Evolutionary conservation across 768 basidiomycete species (phyloP), one percentile per base, ranked within the genome.

Genomic region (Amanita rimosa): DNA sequence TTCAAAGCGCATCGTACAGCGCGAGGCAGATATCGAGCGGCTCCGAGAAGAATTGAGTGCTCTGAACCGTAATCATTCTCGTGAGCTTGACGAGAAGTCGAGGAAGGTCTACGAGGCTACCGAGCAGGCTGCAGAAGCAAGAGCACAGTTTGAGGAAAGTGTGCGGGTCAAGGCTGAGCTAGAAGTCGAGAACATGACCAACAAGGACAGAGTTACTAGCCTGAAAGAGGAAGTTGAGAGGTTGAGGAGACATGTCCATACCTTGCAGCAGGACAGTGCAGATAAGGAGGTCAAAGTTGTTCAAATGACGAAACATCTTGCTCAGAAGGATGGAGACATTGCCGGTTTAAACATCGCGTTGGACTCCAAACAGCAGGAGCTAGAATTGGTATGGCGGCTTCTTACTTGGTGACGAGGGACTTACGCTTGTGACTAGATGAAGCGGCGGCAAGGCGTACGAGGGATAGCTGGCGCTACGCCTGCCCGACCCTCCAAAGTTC

Each of bases 341-440:
- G 64, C 75, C 42, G 85, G 87, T n/a, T 65, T 95, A 56, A 93
- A 95, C 57, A 91, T 94, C 31, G 93, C 92, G 0, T 65, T 96
- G 47, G 90, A 94, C 63, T 83, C 90, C 21, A 96, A 96, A 65
- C 93, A 96, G 58, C 91, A 94, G 62, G 93, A 95, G 62, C 67
- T 96, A 34, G 91, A 95, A 60, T 60, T 94, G 63, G 93, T 96
- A 51, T 72, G 48, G 57, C 35, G 11, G 34, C 26, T 44, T 54
- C 27, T 37, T 48, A 19, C 27, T 31, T 27, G 22, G 29, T n/a
- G 7, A 34, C 17, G 9, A 44, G 45, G 24, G 24, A 8, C 19
- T 57, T 21, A 33, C n/a, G 34, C 22, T 16, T 50, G 21, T 8
- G 36, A 45, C 27, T 55, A 84, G 83, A 64, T 83, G 33, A 89